Evolutionary conservation across 2,329 filamentous ascomycete species (phyloP), one percentile per base, ranked within the genome.

Genomic region (Fusarium begoniae): DNA sequence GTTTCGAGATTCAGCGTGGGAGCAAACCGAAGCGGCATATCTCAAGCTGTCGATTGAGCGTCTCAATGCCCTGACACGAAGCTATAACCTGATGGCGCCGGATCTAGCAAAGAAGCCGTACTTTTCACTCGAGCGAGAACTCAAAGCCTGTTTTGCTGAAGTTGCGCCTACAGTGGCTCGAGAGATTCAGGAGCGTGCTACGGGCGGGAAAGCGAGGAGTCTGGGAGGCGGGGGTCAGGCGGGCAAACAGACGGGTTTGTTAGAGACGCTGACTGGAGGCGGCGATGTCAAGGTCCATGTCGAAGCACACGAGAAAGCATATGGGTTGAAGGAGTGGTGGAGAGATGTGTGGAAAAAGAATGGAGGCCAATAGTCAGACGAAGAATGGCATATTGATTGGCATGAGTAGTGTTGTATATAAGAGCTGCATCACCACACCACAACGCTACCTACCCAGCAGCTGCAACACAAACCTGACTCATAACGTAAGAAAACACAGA

Each of bases 51-150:
- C 94, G 10, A 89, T 99, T 73, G 88, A 89, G 53, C 90, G 94
- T 64, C 89, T 98, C 63, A 98, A 98, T 82, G 82, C 84, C 37
- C 87, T 97, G 55, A 92, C 94, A 13, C 90, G 96, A 32, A 93
- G 93, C 20, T 99, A 99, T 85, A 98, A 98, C 78, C 89, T 98
- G 7, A 96, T 97, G 91, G 96, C 96, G 0, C 96, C 96, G 0
- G 92, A 94, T 62, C 87, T 98, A 4, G 95, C 96, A 6, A 97
- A 96, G 83, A 98, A 98, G 82, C 94, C 96, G 0, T 98, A 98
- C 82, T 95, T 94, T 79, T 91, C 88, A 5, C 89, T 98, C 13
- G 90, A 95, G 50, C 90, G 96, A 55, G 96, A 99, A 83, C 87
- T 98, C 22, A 88, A 87, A 37, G 87, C 89, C 6, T 98, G 95